Conservation (phyloP, 352 stramenopile species). For the Phytophthora cryptogea region DNA sequence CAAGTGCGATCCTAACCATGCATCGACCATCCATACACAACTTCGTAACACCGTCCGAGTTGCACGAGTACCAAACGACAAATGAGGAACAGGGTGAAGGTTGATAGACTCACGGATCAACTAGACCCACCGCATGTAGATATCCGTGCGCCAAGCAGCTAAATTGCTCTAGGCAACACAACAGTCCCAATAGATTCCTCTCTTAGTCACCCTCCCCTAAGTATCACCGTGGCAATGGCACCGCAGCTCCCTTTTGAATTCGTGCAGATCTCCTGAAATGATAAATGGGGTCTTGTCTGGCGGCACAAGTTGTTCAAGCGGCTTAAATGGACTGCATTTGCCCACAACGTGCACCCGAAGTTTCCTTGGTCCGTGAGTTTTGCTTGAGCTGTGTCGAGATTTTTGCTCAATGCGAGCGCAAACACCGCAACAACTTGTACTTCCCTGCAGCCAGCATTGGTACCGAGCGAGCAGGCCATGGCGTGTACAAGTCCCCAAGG, state of each 20-base stretch:
- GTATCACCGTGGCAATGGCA: constrained; percentile 48
- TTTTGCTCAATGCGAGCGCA: constrained; percentile 8
- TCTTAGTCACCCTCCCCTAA: constrained; percentile 5
- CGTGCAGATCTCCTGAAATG: constrained; percentile 54
- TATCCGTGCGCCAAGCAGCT: constrained; percentile 10
- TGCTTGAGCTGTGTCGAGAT: constrained; percentile 2
- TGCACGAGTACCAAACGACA: constrained; percentile 57
- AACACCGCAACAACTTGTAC: constrained; percentile 23
- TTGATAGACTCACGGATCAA: constrained; percentile 10
- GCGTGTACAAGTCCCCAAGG: constrained; percentile 47
- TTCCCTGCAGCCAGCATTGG: constrained; percentile 54
- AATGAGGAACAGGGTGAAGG: constrained; percentile 25
- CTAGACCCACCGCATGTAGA: constrained; percentile 17
- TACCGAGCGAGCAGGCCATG: constrained; percentile 53
- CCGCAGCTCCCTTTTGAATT: constrained; percentile 60
- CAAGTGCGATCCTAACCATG: constrained; percentile 12
- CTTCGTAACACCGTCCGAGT: constrained; percentile 62
- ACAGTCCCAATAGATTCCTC: constrained; percentile 22
- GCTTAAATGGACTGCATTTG: constrained; percentile 60
- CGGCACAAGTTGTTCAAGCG: constrained; percentile 60
- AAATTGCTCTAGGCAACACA: constrained; percentile 8
- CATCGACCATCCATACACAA: constrained; percentile 58
- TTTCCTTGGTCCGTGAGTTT: constrained; percentile 39
- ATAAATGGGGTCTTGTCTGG: constrained; percentile 55
- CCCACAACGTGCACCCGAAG: constrained; percentile 79